Conservation (phyloP, 768 basidiomycete genomes). For the Pulveroboletus sp. region DNA sequence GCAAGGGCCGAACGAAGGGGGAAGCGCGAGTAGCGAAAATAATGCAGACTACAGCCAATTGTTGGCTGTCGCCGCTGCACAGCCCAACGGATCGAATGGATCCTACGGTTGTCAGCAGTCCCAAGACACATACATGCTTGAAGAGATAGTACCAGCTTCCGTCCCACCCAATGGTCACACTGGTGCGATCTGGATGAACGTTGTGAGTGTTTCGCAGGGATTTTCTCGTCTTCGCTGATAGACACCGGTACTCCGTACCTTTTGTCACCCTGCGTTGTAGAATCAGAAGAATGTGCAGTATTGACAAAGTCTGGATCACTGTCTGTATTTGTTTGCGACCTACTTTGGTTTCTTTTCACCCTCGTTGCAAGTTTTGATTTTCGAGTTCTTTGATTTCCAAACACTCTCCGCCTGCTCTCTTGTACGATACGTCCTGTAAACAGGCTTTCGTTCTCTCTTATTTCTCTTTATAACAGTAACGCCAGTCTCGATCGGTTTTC, state of each 20-base stretch:
- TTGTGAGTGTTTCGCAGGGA: conserved; percentile 37
- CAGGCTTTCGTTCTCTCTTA: conserved; percentile 22
- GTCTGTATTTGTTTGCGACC: background rate
- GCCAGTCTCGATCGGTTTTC: background rate
- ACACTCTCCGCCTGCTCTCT: conserved; percentile 11
- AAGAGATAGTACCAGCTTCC: conserved; percentile 52
- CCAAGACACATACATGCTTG: conserved; percentile 64
- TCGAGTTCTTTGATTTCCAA: background rate
- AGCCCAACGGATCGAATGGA: conserved; percentile 48
- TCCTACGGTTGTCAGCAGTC: conserved; percentile 52
- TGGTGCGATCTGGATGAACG: conserved; percentile 41
- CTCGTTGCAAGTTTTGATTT: conserved; percentile 6
- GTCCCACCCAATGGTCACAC: conserved; percentile 29
- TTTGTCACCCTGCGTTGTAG: conserved; percentile 10
- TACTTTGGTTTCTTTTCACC: conserved; percentile 5
- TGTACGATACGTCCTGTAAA: conserved; percentile 22
- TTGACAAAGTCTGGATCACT: conserved; percentile 12
- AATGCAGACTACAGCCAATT: conserved; percentile 48
- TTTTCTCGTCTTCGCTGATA: conserved; percentile 32
- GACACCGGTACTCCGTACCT: conserved; percentile 14
- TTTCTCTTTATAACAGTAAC: conserved; percentile 34
- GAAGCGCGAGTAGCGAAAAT: conserved; percentile 15
- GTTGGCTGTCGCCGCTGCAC: conserved; percentile 55
- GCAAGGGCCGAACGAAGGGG: conserved; percentile 18
- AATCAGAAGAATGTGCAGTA: conserved; percentile 24